Evolutionary conservation across 1,284 basidiomycete genomes (phyloP), one percentile per base, ranked within the genome.

Genomic region (Fomitopsis betulina): DNA sequence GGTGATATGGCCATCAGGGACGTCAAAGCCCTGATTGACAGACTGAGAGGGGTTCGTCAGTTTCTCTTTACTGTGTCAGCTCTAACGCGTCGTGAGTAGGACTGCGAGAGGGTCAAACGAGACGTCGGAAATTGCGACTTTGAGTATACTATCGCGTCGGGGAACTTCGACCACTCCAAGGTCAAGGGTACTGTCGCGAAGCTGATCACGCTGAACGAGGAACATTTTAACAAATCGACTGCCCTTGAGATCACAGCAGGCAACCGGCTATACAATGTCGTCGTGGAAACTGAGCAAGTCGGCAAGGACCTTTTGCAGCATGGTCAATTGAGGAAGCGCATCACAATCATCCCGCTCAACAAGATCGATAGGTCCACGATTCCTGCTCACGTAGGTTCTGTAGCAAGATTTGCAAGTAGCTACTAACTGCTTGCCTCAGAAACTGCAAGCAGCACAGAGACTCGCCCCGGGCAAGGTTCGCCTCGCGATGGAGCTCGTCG

Each of bases 171-270:
- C 71, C 82, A 88, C 30, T 79, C 78, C 25, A 88, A 89, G 63
- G 96, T 99, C 68, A 96, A 96, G 69, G 97, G 97, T 47, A 81
- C 93, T n/a, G 89, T 96, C n/a, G 94, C 91, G 0, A 87, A 86
- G 21, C 82, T 98, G 21, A 85, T 98, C 63, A 79, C 84, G 0
- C 83, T 99, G 1, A 81, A 87, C 38, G 74, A 83, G 27, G 76
- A 81, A 53, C 85, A 95, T 69, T 87, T 86, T 67, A 78, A 87
- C 65, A 91, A 90, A 61, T 86, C 94, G 1, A 94, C 93, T 0
- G 97, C 96, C 1, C 83, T 99, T 25, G 97, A 99, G 73, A 90
- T 98, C 61, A 89, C 93, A 32, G 96, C 96, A 0, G 95, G 96
- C 2, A 89, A 85, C 1, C 89, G 91, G 62, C 79, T 99, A n/a